A percentile compares a stretch with the other conserved stretches of the same genome.
Conservation (phyloP, 805 yeast genomes). For the Ogataea naganishii region DNA sequence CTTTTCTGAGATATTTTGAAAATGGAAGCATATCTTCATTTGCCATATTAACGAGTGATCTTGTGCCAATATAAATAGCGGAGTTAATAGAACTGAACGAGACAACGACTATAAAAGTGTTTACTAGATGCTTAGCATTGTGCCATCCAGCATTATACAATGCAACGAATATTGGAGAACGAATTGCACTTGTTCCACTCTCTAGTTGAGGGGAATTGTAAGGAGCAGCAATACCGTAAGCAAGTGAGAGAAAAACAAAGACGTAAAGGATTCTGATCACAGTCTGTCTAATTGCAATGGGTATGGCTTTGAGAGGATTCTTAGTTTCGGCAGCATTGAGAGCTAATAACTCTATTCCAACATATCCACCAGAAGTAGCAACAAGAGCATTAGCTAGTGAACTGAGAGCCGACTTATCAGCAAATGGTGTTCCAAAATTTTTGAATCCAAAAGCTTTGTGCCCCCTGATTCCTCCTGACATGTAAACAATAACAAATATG, state of each 20-base stretch:
- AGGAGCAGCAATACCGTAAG: conserved; percentile 54
- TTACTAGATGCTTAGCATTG: conserved; percentile 43
- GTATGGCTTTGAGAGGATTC: conserved; percentile 44
- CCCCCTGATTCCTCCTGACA: conserved; percentile 27
- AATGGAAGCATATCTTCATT: conserved; percentile 50
- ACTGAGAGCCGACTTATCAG: conserved; percentile 38
- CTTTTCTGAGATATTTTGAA: conserved; percentile 35
- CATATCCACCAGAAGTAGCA: conserved; percentile 48
- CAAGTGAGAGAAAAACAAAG: conserved; percentile 44
- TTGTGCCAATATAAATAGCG: conserved; percentile 59
- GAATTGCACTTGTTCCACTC: conserved; percentile 30
- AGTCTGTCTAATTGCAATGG: conserved; percentile 45
- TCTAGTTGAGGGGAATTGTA: conserved; percentile 39
- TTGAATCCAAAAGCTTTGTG: conserved; percentile 38
- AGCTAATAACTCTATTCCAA: conserved; percentile 49
- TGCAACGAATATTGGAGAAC: conserved; percentile 41
- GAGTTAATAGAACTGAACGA: conserved; percentile 65
- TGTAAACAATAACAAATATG: conserved; percentile 33
- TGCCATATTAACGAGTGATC: conserved; percentile 60
- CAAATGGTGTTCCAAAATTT: conserved; percentile 46
- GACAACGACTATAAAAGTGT: conserved; percentile 54
- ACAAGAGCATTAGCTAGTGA: conserved; percentile 49
- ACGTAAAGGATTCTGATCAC: conserved; percentile 45
- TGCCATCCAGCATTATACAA: conserved; percentile 43
- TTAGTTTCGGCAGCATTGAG: conserved; percentile 48